Base-by-base conservation (phyloP, 2,329 filamentous ascomycete genomes). In the Hypoxylon sp. region DNA sequence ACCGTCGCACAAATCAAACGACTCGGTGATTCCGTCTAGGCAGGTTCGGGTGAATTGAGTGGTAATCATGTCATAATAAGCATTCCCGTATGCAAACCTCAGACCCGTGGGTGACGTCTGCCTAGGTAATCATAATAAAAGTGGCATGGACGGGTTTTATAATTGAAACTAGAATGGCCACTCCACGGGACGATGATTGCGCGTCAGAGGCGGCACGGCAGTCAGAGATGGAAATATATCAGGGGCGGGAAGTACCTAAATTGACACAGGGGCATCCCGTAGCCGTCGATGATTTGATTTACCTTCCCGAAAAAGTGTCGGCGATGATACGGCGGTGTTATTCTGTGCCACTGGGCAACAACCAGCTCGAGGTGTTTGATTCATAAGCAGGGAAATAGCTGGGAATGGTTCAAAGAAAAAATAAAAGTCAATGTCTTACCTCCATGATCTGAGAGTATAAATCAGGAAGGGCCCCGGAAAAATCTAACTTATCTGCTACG, bases 1-100 rank as follows among this genome's bases (percentile, higher is more conserved):
- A 74, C 72, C 61, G 72, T 76, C 67, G 70, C 59, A 76, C 72
- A 70, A 70, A 61, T 70, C 65, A 64, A 63, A 67, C 64, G 60
- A 50, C 65, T 67, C 65, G 59, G 62, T 54, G 58, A 56, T 64
- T 68, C 62, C 65, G 64, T 62, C 62, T 28, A 60, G 60, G 64
- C 26, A 46, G 34, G 13, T 46, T 62, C 59, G 64, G 58, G 64
- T 59, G 58, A 55, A 56, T 11, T 11, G 44, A 26, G 59, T 62
- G 59, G 61, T 62, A 59, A 63, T 61, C 55, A 68, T 67, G 54
- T 67, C 68, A 68, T 70, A 54, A 62, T 62, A 61, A 59, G 58
- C 60, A 48, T 62, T 59, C 61, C 59, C 58, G 59, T 66, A 63
- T 59, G 69, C 59, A 59, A 72, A 10, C 64, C 63, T 68, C 64